Evolutionary conservation across 2,329 filamentous ascomycete genomes (phyloP).

Genomic region (Fusarium oxysporum): DNA sequence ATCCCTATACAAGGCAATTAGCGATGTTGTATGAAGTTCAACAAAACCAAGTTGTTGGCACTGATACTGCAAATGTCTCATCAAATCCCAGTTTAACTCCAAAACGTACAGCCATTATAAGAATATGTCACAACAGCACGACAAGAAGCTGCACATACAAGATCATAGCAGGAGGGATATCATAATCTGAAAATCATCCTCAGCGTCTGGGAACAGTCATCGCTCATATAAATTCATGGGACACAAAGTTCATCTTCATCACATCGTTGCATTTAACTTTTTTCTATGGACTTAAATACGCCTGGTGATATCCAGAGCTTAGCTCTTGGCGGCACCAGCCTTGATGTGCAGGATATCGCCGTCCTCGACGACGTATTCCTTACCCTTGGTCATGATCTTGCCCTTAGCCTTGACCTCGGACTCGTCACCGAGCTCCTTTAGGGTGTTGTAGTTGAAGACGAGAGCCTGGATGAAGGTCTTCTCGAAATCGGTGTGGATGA

Average conservation of each 20-base stretch:
- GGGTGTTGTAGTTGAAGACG: slow-evolving; percentile 86
- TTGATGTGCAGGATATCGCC: slow-evolving; percentile 90
- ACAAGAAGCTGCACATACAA: background rate
- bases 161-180: no score
- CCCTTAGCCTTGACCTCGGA: slow-evolving; percentile 89
- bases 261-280: slow-evolving; percentile 44
- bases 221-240: background rate
- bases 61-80: background rate
- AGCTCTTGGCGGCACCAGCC: slow-evolving; percentile 83
- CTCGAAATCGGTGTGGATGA: slow-evolving; percentile 98
- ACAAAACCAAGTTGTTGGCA: background rate
- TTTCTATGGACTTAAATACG: slow-evolving; percentile 29
- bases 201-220: background rate
- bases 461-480: slow-evolving; percentile 99
- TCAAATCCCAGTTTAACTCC: background rate
- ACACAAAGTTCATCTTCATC: slow-evolving; percentile 10
- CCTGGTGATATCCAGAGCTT: slow-evolving; percentile 42
- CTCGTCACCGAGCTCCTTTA: slow-evolving; percentile 92
- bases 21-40: background rate
- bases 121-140: background rate
- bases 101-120: background rate
- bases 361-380: slow-evolving; percentile 92
- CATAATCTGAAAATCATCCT: no score
- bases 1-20: background rate
- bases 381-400: slow-evolving; percentile 98